These are phyloP conservation scores for Trichoderma cornu-damae DNA, from an alignment of 2,329 filamentous ascomycete genomes.

Conservation along the genomic window DNA sequence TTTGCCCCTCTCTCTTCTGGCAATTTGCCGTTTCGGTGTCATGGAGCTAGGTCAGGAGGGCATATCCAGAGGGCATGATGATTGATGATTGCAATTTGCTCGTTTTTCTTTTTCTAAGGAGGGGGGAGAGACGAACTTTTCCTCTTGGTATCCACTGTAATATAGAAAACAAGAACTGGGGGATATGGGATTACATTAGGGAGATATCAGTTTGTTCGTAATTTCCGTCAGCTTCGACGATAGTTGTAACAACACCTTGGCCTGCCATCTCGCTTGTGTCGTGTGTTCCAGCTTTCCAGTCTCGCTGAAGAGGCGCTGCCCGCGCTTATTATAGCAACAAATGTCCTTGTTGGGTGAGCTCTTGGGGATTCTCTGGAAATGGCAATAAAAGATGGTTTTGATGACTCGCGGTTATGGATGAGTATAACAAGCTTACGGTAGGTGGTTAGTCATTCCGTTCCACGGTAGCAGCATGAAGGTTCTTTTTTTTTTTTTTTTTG, in stretches of 20 bases:
- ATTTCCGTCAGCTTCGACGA: constrained; percentile 5
- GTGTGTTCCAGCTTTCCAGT: background rate
- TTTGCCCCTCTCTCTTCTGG: too few relatives aligned
- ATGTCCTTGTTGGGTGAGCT: background rate
- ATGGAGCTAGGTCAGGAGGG: constrained; percentile 4
- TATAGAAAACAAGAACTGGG: constrained; percentile 4
- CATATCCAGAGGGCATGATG: constrained; percentile 12
- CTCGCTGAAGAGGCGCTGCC: background rate
- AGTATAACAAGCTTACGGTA: too few relatives aligned
- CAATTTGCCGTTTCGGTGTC: background rate
- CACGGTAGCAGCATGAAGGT: too few relatives aligned
- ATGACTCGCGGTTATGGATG: too few relatives aligned
- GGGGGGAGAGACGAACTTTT: too few relatives aligned
- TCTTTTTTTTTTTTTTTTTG: too few relatives aligned
- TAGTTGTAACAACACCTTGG: background rate
- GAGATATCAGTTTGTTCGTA: background rate
- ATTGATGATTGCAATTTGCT: constrained; percentile 9
- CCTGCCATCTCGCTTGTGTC: background rate
- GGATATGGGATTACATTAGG: constrained; percentile 3
- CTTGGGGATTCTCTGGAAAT: too few relatives aligned
- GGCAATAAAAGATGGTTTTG: too few relatives aligned
- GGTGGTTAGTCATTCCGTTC: too few relatives aligned
- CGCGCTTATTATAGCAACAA: background rate
- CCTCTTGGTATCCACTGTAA: background rate
- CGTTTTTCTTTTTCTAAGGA: background rate